Conservation (phyloP, 768 basidiomycete genomes). For the Boletus huronensis region DNA sequence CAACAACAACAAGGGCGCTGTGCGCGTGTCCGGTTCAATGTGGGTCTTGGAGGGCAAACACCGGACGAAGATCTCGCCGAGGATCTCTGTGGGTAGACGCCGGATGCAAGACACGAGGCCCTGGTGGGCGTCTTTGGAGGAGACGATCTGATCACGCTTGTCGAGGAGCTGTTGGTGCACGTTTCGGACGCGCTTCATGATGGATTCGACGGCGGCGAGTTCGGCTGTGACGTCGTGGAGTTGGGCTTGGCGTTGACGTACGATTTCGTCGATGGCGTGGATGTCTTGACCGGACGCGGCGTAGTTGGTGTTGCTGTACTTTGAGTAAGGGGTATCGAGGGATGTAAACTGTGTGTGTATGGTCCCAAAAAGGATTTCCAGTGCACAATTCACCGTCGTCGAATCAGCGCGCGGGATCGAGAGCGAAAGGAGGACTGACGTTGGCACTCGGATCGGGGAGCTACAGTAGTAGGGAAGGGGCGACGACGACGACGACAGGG, state of each 20-base stretch:
- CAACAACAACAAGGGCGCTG: conserved; percentile 38
- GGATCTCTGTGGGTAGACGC: conserved; percentile 42
- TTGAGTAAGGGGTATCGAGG: conserved; percentile 18
- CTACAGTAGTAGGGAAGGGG: too few relatives aligned
- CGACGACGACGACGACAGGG: too few relatives aligned
- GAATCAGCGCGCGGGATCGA: too few relatives aligned
- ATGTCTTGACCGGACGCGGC: conserved; percentile 11
- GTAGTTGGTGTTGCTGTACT: conserved; percentile 14
- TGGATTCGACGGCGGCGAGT: conserved; percentile 9
- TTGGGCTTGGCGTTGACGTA: conserved; percentile 13
- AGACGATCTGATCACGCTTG: conserved; percentile 7
- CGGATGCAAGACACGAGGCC: conserved; percentile 31
- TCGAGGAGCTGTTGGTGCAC: conserved; percentile 12
- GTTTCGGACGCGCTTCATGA: conserved; percentile 10
- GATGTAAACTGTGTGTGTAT: conserved; percentile 2
- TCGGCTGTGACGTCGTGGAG: conserved; percentile 12
- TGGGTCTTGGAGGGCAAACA: conserved; percentile 29
- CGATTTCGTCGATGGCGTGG: conserved; percentile 12
- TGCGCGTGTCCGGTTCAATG: conserved; percentile 21
- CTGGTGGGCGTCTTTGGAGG: conserved; percentile 20
- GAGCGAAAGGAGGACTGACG: too few relatives aligned
- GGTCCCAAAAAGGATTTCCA: too few relatives aligned
- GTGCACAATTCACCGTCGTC: too few relatives aligned
- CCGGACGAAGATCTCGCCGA: conserved; percentile 44
- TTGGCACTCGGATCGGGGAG: conserved; percentile 13